A percentile compares a stretch with the other conserved stretches of the same genome.
These are phyloP conservation scores for Phytophthora tubulina DNA, from an alignment of 352 stramenopile species.

Conservation along the genomic window DNA sequence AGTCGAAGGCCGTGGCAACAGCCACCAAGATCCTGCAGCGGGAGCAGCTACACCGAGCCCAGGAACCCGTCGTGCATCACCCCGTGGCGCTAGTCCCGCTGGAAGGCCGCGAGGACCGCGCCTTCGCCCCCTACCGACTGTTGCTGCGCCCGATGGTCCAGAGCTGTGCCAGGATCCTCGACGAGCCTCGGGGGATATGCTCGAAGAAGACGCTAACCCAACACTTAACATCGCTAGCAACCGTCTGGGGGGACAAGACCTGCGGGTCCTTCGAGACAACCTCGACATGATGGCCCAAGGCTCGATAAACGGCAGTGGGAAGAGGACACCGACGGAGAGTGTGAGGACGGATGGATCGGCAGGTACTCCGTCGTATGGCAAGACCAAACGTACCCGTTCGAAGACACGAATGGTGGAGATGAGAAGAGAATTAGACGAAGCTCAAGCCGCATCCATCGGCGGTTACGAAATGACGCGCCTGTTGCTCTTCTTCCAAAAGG, in stretches of 20 bases:
- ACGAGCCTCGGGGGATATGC: neutral
- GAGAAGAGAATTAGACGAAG: neutral
- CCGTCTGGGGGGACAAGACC: neutral
- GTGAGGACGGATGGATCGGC: neutral
- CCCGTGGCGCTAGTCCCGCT: too few species aligned
- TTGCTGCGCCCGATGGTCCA: neutral
- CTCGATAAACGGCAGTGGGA: neutral
- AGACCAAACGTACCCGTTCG: neutral
- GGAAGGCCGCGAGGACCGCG: too few species aligned
- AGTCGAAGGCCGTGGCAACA: too few species aligned
- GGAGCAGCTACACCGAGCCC: too few species aligned
- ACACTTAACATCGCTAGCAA: neutral
- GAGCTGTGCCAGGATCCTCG: neutral
- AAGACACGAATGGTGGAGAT: neutral
- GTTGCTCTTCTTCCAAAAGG: neutral
- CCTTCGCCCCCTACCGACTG: too few species aligned
- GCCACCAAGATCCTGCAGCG: neutral
- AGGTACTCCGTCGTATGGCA: neutral
- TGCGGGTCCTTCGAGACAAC: neutral
- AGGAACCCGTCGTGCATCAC: too few species aligned
- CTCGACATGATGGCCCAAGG: neutral
- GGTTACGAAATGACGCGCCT: neutral
- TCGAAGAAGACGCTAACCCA: neutral
- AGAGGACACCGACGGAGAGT: neutral
- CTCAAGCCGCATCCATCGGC: neutral